phyloP scores from a whole-genome alignment of 805 yeast species.

The Monosporozyma unispora region DNA sequence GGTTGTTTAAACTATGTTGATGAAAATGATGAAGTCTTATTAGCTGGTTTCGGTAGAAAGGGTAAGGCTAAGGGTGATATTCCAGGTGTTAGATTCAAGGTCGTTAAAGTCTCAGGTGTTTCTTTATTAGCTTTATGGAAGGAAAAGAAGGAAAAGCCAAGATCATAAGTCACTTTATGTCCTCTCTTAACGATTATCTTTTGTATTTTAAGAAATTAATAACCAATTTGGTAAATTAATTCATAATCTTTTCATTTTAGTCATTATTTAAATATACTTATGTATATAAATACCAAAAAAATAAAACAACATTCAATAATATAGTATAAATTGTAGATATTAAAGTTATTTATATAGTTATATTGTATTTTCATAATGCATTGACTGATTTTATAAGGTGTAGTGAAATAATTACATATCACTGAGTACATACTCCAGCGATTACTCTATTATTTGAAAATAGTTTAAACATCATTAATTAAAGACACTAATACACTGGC shows the following conservation, averaged over 20 bases:
- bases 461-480: not conserved
- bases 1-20: conserved; percentile 99
- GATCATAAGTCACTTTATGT: conserved; percentile 59
- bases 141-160: conserved; percentile 99
- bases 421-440: too few species aligned
- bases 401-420: too few species aligned
- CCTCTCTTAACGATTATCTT: too few species aligned
- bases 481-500: conserved; percentile 9
- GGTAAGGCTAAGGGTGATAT: conserved; percentile 99
- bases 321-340: not conserved
- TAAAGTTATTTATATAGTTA: not conserved
- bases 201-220: not conserved
- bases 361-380: too few species aligned
- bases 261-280: not conserved
- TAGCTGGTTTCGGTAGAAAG: conserved; percentile 99
- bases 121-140: conserved; percentile 99
- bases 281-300: not conserved
- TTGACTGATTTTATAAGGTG: too few species aligned
- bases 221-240: not conserved
- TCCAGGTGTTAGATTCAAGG: conserved; percentile 99
- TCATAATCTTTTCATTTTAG: not conserved
- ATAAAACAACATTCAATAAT: not conserved
- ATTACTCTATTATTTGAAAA: too few species aligned
- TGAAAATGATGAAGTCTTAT: conserved; percentile 98
- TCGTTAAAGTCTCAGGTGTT: conserved; percentile 99